Conservation (phyloP, 345 rosid species). For the Boechera retrofracta region DNA sequence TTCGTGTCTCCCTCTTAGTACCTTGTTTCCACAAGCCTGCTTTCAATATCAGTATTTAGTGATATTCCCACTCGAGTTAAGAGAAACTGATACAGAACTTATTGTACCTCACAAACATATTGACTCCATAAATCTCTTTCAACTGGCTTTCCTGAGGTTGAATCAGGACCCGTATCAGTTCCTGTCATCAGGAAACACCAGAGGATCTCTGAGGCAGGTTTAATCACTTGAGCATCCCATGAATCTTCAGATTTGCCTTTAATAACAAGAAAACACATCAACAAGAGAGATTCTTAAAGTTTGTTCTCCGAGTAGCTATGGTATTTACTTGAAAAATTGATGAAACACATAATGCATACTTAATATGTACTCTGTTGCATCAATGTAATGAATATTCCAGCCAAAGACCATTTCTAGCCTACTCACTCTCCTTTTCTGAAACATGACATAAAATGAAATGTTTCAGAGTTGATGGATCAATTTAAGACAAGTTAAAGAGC, state of each 20-base stretch:
- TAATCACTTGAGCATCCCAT: constrained; percentile 75
- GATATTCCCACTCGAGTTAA: background rate
- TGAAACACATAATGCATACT: constrained; percentile 48
- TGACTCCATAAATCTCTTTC: constrained; percentile 89
- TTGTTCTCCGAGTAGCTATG: constrained; percentile 11
- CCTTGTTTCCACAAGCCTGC: constrained; percentile 86
- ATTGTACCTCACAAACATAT: constrained; percentile 72
- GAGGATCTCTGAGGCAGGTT: constrained; percentile 59
- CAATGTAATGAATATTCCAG: constrained; percentile 77
- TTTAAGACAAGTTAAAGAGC: background rate
- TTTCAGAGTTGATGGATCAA: background rate
- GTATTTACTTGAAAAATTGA: background rate
- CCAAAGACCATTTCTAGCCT: constrained; percentile 70
- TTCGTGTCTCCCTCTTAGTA: constrained; percentile 89
- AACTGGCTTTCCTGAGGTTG: constrained; percentile 31
- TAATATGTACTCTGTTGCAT: constrained; percentile 73
- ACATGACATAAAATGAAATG: background rate
- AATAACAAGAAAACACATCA: constrained; percentile 20
- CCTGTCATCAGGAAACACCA: constrained; percentile 54
- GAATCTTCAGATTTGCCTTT: constrained; percentile 69
- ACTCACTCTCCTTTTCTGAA: constrained; percentile 77
- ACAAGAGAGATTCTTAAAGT: constrained; percentile 20
- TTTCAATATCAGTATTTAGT: constrained; percentile 11
- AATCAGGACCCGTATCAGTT: constrained; percentile 13
- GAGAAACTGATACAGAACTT: constrained; percentile 16